Conservation (phyloP, 495 filamentous ascomycete genomes). For the Tuber indicum region DNA sequence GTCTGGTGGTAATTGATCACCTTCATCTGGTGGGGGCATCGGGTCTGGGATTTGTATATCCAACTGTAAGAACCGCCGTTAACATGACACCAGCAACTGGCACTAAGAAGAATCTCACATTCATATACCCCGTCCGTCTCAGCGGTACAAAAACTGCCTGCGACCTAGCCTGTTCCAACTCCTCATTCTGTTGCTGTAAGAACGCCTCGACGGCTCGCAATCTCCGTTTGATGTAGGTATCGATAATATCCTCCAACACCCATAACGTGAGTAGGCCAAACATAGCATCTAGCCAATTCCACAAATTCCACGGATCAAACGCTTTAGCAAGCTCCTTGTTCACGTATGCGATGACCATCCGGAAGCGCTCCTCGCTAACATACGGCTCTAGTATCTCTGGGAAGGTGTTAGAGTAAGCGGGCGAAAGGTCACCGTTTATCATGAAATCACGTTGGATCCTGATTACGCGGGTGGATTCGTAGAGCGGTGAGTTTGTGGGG, state of each 20-base stretch:
- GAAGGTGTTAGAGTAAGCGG: conserved; percentile 70
- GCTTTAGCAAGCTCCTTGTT: conserved; percentile 64
- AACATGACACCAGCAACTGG: neutral
- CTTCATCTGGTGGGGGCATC: conserved; percentile 13
- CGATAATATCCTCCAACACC: conserved; percentile 86
- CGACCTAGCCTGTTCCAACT: conserved; percentile 52
- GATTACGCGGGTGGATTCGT: conserved; percentile 75
- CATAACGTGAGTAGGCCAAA: conserved; percentile 77
- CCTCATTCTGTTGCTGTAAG: conserved; percentile 73
- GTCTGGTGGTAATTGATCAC: conserved; percentile 12
- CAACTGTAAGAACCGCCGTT: conserved; percentile 46
- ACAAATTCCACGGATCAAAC: conserved; percentile 63
- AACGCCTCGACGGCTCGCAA: conserved; percentile 62
- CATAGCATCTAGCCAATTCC: conserved; percentile 68
- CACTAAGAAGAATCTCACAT: conserved; percentile 48
- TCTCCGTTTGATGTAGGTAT: conserved; percentile 62
- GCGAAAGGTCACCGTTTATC: conserved; percentile 79
- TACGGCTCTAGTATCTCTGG: conserved; percentile 88
- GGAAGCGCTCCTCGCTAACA: conserved; percentile 72
- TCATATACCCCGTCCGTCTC: conserved; percentile 80
- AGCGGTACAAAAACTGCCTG: conserved; percentile 65
- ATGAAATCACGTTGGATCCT: conserved; percentile 88
- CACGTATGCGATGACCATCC: conserved; percentile 66
- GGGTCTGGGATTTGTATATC: conserved; percentile 84
- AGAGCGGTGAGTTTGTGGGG: conserved; percentile 65